phyloP scores from a whole-genome alignment of 495 filamentous ascomycete species.

The Parathielavia hyrcaniae region DNA sequence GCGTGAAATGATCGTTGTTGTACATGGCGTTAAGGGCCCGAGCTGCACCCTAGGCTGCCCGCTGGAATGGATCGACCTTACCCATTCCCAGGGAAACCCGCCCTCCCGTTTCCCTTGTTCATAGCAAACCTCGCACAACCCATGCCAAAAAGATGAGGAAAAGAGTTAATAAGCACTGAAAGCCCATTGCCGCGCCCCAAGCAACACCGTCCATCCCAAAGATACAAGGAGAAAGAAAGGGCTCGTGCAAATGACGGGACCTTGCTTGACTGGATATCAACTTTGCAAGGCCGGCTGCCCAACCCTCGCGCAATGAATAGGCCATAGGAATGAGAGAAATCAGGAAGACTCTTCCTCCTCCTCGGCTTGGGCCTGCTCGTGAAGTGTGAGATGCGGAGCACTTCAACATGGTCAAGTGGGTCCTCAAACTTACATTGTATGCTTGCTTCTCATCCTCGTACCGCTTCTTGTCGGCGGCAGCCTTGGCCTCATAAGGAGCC shows the following conservation, averaged over 20 bases:
- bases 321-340: constrained; percentile 28
- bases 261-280: constrained; percentile 25
- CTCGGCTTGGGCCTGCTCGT: constrained; percentile 42
- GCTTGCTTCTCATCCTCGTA: constrained; percentile 95
- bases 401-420: neutral
- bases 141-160: constrained; percentile 21
- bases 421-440: constrained; percentile 64
- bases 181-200: constrained; percentile 36
- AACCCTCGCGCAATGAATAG: constrained; percentile 28
- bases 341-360: constrained; percentile 42
- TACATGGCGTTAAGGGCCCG: constrained; percentile 23
- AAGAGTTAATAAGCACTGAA: constrained; percentile 29
- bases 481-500: constrained; percentile 90
- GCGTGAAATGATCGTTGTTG: constrained; percentile 21
- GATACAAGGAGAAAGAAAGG: constrained; percentile 37
- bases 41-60: constrained; percentile 6
- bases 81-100: constrained; percentile 22
- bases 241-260: constrained; percentile 19
- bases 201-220: constrained; percentile 44
- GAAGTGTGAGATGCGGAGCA: constrained; percentile 13
- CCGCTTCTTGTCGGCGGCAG: constrained; percentile 92
- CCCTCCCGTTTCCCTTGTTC: constrained; percentile 25
- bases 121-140: constrained; percentile 34
- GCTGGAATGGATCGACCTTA: constrained; percentile 23
- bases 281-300: constrained; percentile 28